A percentile compares a stretch with the other conserved stretches of the same genome.
Conservation (phyloP, 2,329 filamentous ascomycete genomes). For the Botrytis hyacinthi region DNA sequence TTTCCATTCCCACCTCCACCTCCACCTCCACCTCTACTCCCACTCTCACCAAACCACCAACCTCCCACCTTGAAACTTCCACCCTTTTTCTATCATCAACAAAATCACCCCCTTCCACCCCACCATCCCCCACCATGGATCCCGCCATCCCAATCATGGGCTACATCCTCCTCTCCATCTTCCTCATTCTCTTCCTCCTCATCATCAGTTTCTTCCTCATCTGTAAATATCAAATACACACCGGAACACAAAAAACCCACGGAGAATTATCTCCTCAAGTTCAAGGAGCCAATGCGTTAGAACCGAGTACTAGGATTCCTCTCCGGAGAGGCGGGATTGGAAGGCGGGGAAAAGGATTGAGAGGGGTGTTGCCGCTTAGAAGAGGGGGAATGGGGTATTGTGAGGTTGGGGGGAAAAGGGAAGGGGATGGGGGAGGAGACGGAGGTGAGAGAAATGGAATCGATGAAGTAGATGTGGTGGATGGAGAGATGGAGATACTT, state of each 20-base stretch:
- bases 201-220: not conserved
- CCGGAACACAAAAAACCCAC: not conserved
- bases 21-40: no score
- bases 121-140: not conserved
- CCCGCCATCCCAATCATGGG: not conserved
- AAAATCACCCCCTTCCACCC: not conserved
- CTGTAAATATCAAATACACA: not conserved
- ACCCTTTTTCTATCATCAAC: not conserved
- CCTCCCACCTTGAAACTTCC: no score
- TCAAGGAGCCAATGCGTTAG: not conserved
- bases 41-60: no score
- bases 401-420: not conserved
- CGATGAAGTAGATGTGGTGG: not conserved
- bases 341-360: not conserved
- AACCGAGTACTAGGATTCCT: not conserved
- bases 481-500: not conserved
- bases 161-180: not conserved
- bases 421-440: no score
- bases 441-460: not conserved
- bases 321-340: not conserved
- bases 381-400: not conserved
- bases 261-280: not conserved
- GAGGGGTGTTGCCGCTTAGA: not conserved
- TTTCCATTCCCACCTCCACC: no score
- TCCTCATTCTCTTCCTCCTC: not conserved